Evolutionary conservation across 1,139 yeast species (phyloP).

Genomic region (Pichia sp.): DNA sequence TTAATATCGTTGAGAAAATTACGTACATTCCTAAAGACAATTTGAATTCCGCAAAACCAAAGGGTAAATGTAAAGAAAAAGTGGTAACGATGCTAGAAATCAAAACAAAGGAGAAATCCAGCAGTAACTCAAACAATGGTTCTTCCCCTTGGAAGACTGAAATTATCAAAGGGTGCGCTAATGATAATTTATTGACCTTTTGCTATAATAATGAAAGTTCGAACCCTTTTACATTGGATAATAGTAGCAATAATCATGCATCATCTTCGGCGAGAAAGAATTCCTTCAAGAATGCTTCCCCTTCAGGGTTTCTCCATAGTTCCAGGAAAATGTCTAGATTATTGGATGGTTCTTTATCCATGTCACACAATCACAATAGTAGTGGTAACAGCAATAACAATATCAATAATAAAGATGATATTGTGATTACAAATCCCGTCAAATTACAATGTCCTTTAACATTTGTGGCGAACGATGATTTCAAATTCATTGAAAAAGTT

Average conservation of each 20-base stretch:
- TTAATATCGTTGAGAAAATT: conserved; percentile 65
- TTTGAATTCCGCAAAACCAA: conserved; percentile 23
- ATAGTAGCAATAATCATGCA: not conserved
- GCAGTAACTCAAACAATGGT: conserved; percentile 2
- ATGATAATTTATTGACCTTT: conserved; percentile 52
- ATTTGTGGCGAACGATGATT: conserved; percentile 26
- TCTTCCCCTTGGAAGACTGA: conserved; percentile 40
- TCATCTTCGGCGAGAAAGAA: not conserved
- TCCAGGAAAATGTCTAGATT: conserved; percentile 15
- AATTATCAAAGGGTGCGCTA: conserved; percentile 47
- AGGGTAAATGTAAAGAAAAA: conserved; percentile 42
- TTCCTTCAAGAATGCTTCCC: not conserved
- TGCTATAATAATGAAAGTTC: conserved; percentile 35
- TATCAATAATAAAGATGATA: conserved; percentile 14
- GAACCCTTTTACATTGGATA: not conserved
- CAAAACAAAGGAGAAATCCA: conserved; percentile 34
- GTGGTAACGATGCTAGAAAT: conserved; percentile 53
- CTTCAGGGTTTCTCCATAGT: conserved; percentile 8
- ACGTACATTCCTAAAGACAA: conserved; percentile 49
- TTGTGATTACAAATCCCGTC: conserved; percentile 27
- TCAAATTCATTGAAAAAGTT: conserved; percentile 18
- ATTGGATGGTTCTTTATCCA: conserved; percentile 8
- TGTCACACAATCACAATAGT: conserved; percentile 1
- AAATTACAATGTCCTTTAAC: conserved; percentile 27
- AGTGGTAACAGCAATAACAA: not conserved